Evolutionary conservation across 2,329 filamentous ascomycete species (phyloP).

Genomic region (Onygena corvina): DNA sequence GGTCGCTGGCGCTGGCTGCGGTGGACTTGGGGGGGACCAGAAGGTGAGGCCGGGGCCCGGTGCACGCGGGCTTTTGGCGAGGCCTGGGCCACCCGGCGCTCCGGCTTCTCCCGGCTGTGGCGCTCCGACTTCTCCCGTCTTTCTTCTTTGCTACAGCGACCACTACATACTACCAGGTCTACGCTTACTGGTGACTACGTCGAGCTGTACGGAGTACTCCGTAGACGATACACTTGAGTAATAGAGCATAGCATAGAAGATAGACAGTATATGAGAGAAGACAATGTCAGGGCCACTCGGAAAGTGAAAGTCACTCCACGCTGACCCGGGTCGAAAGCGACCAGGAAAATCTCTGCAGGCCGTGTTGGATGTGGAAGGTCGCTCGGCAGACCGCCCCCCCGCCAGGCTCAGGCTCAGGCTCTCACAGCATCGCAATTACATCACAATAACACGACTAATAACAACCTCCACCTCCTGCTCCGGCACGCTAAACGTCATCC

Average conservation of each 20-base stretch:
- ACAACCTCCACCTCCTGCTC: not conserved
- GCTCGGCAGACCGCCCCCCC: no score
- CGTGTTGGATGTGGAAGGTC: slow-evolving; percentile 4
- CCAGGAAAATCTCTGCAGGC: slow-evolving; percentile 2
- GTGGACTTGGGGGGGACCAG: not conserved
- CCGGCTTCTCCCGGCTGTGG: slow-evolving; percentile 3
- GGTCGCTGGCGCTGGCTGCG: not conserved
- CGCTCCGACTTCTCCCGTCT: not conserved
- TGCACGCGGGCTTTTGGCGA: not conserved
- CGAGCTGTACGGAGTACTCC: no score
- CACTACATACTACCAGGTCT: not conserved
- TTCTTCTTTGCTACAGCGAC: not conserved
- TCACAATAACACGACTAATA: not conserved
- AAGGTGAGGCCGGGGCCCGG: not conserved
- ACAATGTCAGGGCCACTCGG: no score
- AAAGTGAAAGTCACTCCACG: no score
- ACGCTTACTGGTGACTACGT: no score
- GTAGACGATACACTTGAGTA: no score
- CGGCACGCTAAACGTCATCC: no score
- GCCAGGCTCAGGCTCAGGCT: no score
- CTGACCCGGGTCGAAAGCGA: not conserved
- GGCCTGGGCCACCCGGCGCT: slow-evolving; percentile 4
- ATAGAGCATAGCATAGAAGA: no score
- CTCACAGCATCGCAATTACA: no score
- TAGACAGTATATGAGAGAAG: no score